These are phyloP conservation scores for Punica granatum DNA, from an alignment of 345 rosid genomes.

Conservation along the genomic window DNA sequence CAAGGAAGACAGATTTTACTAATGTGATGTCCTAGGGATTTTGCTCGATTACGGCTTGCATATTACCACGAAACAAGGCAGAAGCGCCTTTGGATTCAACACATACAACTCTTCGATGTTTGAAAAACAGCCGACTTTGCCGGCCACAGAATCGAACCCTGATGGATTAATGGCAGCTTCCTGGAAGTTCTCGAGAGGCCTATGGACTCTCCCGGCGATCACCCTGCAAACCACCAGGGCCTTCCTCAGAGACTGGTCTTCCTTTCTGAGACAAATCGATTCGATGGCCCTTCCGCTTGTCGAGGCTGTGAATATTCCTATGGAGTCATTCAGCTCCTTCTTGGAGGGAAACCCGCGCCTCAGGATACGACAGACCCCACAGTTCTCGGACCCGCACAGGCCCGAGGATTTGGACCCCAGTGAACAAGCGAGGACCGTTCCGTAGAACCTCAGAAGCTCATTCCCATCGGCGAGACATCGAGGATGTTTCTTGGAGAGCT, in stretches of 20 bases:
- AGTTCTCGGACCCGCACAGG: constrained; percentile 33
- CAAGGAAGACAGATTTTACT: not conserved
- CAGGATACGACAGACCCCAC: constrained; percentile 50
- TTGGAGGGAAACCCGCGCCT: constrained; percentile 38
- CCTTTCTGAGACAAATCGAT: constrained; percentile 14
- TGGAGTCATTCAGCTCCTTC: constrained; percentile 15
- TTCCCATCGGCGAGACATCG: constrained; percentile 79
- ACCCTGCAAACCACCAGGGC: constrained; percentile 65
- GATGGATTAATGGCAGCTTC: constrained; percentile 21
- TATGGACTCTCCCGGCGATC: constrained; percentile 59
- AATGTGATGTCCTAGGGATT: not conserved
- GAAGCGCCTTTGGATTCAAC: constrained; percentile 49
- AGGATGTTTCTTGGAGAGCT: constrained; percentile 40
- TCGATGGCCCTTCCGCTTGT: constrained; percentile 41
- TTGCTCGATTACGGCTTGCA: constrained; percentile 25
- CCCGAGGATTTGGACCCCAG: constrained; percentile 36
- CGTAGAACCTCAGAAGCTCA: constrained; percentile 58
- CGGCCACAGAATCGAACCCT: constrained; percentile 64
- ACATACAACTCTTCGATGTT: constrained; percentile 48
- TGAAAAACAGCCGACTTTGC: constrained; percentile 25
- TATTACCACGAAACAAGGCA: constrained; percentile 68
- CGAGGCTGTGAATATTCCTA: constrained; percentile 49
- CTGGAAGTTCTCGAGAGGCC: constrained; percentile 31
- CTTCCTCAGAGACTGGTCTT: constrained; percentile 13
- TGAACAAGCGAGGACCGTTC: constrained; percentile 39